Base-by-base conservation (phyloP, 495 filamentous ascomycete genomes). In the Penicillium pulvis region DNA sequence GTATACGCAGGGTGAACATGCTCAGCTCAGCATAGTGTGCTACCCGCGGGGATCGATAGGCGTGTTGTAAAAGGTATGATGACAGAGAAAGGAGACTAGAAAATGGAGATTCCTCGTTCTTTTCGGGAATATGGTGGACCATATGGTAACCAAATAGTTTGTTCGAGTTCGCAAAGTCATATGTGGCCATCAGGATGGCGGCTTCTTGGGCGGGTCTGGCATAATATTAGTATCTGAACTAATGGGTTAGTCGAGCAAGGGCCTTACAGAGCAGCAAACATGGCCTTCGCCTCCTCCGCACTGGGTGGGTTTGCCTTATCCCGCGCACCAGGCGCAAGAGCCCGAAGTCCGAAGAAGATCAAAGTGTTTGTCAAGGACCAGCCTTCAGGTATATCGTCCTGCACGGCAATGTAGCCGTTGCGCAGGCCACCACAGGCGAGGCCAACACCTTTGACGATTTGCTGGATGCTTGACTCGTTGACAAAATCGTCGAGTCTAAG, bases 401-500 rank as follows among this genome's bases (percentile, higher is more conserved):
- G 89, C 45, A 98, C 84, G n/a, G 88, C 85, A 60, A 97, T 76
- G 74, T 97, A 98, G 65, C 85, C 84, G 47, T 84, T 84, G 64
- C 94, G 79, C 24, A 88, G 68, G 16, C 66, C 74, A 36, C 79
- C 75, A 66, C 90, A 94, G 2, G 88, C 84, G 48, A 80, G 68
- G 10, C 90, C 91, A 14, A 97, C 81, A 54, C 89, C 85, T 59
- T 80, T 78, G 53, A 93, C 83, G 46, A 97, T 90, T 59, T 89
- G 92, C 65, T 89, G 81, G 61, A 98, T 98, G 23, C 87, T 85
- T 0, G 78, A 76, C 67, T 98, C 93, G 63, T 98, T 97, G 60
- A 97, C 93, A 75, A 98, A 98, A 70, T 98, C 94, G 68, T 95
- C 92, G n/a, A 98, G 83, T 44, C 93, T 89, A 58, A 95, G 76